A percentile compares a stretch with the other conserved stretches of the same genome.
phyloP scores from a whole-genome alignment of 192 early-diverging fungal genomes.

The Coemansia reversa region DNA sequence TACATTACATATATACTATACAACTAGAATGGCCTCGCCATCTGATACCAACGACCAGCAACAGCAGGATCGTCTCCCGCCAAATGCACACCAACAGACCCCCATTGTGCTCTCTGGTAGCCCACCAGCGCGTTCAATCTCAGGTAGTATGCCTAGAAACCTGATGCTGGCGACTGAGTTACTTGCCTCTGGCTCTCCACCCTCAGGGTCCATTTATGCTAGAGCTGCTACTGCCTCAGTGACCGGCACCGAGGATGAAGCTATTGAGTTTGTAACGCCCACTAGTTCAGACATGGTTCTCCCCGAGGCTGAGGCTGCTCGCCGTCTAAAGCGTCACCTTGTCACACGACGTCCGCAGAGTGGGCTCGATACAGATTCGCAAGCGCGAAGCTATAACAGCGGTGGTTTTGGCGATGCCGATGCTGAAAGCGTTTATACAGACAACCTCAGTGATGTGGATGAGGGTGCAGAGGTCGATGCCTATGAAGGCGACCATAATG shows the following conservation, averaged over 20 bases:
- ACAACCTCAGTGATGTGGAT: slow-evolving; percentile 15
- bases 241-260: slow-evolving; percentile 17
- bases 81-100: slow-evolving; percentile 33
- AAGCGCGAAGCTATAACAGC: slow-evolving; percentile 50
- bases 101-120: slow-evolving; percentile 15
- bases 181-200: slow-evolving; percentile 32
- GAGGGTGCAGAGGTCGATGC: not conserved
- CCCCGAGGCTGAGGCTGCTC: slow-evolving; percentile 54
- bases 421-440: slow-evolving; percentile 10
- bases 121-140: slow-evolving; percentile 9
- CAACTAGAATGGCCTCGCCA: not conserved
- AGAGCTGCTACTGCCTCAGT: not conserved
- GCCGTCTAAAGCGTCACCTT: slow-evolving; percentile 69
- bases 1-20: slow-evolving; percentile 2
- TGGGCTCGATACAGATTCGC: slow-evolving; percentile 32
- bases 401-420: slow-evolving; percentile 23
- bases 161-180: slow-evolving; percentile 36
- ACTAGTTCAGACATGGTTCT: slow-evolving; percentile 33
- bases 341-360: slow-evolving; percentile 57
- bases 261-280: slow-evolving; percentile 1
- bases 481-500: slow-evolving; percentile 25
- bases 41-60: slow-evolving; percentile 11
- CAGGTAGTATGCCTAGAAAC: slow-evolving; percentile 15
- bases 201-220: slow-evolving; percentile 6
- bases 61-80: slow-evolving; percentile 20